Conservation (phyloP, 257 asterid species). For the Perilla frutescens region DNA sequence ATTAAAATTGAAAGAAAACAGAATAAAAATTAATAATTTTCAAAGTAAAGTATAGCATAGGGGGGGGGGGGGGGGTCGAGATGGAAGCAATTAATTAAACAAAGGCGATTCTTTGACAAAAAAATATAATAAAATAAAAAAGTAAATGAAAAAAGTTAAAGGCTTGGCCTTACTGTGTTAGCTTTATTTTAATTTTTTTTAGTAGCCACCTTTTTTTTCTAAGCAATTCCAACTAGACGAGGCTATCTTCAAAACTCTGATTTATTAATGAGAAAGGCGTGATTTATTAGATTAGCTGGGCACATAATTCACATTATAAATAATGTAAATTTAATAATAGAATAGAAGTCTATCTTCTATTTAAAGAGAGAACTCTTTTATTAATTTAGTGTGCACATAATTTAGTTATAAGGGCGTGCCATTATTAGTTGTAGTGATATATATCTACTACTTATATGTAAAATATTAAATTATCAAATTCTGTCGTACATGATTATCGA, state of each 20-base stretch:
- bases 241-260: not conserved
- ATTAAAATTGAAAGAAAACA: no score
- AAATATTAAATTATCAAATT: no score
- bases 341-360: conserved; percentile 2
- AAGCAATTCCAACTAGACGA: conserved; percentile 10
- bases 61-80: no score
- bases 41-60: no score
- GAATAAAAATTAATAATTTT: no score
- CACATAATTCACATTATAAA: not conserved
- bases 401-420: not conserved
- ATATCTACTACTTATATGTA: no score
- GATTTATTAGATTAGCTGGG: conserved; percentile 9
- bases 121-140: not conserved
- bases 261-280: conserved; percentile 9
- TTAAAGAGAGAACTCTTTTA: not conserved
- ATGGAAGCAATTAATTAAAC: not conserved
- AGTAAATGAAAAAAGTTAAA: conserved; percentile 41
- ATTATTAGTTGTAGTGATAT: not conserved
- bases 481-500: no score
- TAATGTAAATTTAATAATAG: not conserved
- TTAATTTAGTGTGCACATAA: not conserved
- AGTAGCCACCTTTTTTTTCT: not conserved
- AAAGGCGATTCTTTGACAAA: conserved; percentile 37
- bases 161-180: conserved; percentile 30
- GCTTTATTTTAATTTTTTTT: conserved; percentile 26